Percentiles rank a stretch among this genome's conserved stretches.
phyloP scores from a whole-genome alignment of 768 basidiomycete genomes.

The Serendipita sp. region DNA sequence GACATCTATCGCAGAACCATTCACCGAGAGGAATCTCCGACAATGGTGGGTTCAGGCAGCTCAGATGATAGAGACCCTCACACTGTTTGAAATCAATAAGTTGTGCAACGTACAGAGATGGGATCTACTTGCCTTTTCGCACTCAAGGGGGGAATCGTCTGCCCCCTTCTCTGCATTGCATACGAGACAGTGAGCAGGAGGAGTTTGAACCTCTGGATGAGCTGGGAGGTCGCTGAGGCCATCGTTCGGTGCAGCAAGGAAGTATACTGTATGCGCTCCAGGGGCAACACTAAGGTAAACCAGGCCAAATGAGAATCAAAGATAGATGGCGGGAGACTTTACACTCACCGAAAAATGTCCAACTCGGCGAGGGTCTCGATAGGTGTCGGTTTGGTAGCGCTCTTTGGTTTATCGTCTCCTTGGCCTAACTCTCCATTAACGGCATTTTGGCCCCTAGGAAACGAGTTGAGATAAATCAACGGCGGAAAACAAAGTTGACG shows the following conservation, averaged over 20 bases:
- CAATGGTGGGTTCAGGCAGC: conserved; percentile 68
- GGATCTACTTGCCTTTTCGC: conserved; percentile 54
- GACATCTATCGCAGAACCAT: conserved; percentile 79
- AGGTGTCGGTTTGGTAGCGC: conserved; percentile 65
- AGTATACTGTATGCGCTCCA: conserved; percentile 72
- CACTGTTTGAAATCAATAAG: conserved; percentile 35
- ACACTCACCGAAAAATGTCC: conserved; percentile 57
- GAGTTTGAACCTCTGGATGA: conserved; percentile 58
- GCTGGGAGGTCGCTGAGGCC: conserved; percentile 64
- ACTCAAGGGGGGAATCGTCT: conserved; percentile 63
- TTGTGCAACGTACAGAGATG: conserved; percentile 3
- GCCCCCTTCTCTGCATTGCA: conserved; percentile 60
- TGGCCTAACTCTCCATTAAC: conserved; percentile 60
- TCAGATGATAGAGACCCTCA: conserved; percentile 73
- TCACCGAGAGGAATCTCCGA: conserved; percentile 67
- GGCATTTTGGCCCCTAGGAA: conserved; percentile 15
- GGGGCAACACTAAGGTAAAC: conserved; percentile 48
- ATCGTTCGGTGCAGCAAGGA: conserved; percentile 62
- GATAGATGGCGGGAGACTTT: neutral
- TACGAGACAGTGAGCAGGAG: conserved; percentile 51
- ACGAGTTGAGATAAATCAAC: conserved; percentile 10
- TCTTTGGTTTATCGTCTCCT: conserved; percentile 68
- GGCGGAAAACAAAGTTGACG: conserved; percentile 16
- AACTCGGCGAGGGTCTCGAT: conserved; percentile 59
- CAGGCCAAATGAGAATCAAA: neutral